Conservation (phyloP, 208 protist genomes). For the Trypanosomatidae sp. region DNA sequence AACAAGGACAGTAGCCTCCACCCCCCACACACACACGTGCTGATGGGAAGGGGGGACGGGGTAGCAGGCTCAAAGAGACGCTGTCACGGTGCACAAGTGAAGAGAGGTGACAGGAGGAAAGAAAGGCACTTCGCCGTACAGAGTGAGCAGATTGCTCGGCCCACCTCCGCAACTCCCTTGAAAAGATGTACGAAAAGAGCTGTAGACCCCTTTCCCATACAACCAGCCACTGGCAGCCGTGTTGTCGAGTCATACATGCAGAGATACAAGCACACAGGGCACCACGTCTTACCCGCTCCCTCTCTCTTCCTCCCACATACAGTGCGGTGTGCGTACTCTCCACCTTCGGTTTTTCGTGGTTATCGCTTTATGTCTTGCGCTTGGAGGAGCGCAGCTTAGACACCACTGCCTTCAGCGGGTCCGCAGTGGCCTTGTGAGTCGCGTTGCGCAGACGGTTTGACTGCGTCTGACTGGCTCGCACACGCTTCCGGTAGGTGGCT, state of each 20-base stretch:
- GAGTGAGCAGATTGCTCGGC: not conserved
- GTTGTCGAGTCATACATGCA: not conserved
- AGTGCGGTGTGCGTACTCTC: not conserved
- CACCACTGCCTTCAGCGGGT: constrained; percentile 68
- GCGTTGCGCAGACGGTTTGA: constrained; percentile 32
- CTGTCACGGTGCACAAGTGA: not conserved
- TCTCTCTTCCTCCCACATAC: not conserved
- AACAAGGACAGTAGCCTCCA: not conserved
- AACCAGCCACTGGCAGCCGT: not conserved
- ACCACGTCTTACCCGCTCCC: not conserved
- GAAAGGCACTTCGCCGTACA: not conserved
- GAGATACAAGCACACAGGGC: not conserved
- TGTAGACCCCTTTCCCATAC: not conserved
- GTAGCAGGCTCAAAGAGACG: not conserved
- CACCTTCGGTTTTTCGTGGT: too few species aligned
- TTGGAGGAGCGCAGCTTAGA: constrained; percentile 49
- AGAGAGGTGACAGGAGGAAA: not conserved
- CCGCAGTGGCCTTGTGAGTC: constrained; percentile 32
- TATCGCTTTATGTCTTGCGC: constrained; percentile 29
- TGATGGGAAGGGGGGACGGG: not conserved
- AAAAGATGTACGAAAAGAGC: not conserved
- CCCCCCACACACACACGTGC: not conserved
- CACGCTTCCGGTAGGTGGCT: constrained; percentile 72
- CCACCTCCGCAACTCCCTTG: not conserved
- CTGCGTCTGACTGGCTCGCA: constrained; percentile 58